Percentiles rank a stretch among this genome's conserved stretches.
phyloP scores from a whole-genome alignment of 1,284 basidiomycete species.

The Sanghuangporus baumii region DNA sequence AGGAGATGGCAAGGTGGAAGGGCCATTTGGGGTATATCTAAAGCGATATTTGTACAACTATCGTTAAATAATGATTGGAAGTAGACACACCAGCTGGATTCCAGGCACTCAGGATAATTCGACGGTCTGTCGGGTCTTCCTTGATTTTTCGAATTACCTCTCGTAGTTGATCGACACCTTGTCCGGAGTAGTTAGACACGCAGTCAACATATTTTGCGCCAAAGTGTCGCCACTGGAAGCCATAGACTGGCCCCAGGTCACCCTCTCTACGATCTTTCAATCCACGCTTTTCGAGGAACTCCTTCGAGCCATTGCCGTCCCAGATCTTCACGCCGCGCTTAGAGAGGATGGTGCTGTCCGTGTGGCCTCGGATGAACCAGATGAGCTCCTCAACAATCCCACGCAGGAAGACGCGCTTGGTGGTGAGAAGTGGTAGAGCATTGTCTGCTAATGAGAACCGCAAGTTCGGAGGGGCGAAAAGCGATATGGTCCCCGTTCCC shows the following conservation, averaged over 20 bases:
- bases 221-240: constrained; percentile 99
- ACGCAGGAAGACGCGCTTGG: constrained; percentile 89
- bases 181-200: constrained; percentile 76
- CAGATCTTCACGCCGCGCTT: constrained; percentile 93
- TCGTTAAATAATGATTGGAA: background rate
- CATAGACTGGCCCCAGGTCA: constrained; percentile 95
- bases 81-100: constrained; percentile 82
- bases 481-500: constrained; percentile 84
- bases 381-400: constrained; percentile 93
- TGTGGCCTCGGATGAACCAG: constrained; percentile 90
- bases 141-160: constrained; percentile 91
- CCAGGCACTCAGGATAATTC: constrained; percentile 97
- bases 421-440: constrained; percentile 86
- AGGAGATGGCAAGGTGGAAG: constrained; percentile 98
- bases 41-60: background rate
- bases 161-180: constrained; percentile 91
- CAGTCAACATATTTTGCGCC: constrained; percentile 86
- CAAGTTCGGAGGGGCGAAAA: constrained; percentile 85
- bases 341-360: constrained; percentile 75
- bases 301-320: constrained; percentile 93
- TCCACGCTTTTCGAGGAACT: constrained; percentile 83
- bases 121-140: constrained; percentile 88
- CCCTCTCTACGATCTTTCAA: constrained; percentile 83
- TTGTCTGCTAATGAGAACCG: constrained; percentile 78
- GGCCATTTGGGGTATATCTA: constrained; percentile 92